A percentile compares a stretch with the other conserved stretches of the same genome.
Evolutionary conservation across 2,329 filamentous ascomycete genomes (phyloP).

Genomic region (Microsporum canis): DNA sequence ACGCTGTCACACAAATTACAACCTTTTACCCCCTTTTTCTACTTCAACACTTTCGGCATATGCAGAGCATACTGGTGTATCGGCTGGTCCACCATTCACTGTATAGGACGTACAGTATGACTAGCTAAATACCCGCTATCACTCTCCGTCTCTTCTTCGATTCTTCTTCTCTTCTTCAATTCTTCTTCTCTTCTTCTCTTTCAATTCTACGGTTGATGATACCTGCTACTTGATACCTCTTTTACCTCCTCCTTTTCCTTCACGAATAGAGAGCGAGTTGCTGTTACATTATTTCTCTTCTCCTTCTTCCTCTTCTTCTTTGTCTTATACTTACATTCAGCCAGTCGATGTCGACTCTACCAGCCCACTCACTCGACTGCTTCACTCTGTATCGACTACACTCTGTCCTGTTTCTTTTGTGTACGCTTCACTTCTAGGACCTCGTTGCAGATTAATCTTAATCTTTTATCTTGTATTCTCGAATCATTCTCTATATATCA

Average conservation of each 20-base stretch:
- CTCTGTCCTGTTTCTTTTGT: not conserved
- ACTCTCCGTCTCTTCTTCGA: not conserved
- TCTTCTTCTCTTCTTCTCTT: not conserved
- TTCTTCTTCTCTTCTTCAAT: not conserved
- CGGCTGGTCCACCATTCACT: not conserved
- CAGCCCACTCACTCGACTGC: not conserved
- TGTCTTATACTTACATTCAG: not conserved
- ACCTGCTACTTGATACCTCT: not conserved
- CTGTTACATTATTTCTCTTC: not conserved
- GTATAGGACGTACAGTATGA: not conserved
- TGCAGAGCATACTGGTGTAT: not conserved
- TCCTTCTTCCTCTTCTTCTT: not conserved
- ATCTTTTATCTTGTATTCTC: not conserved
- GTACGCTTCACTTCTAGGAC: not conserved
- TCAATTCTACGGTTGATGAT: not conserved
- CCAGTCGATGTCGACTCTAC: not conserved
- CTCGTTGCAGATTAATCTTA: constrained; percentile 2
- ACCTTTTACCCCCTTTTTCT: not conserved
- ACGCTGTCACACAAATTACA: not conserved
- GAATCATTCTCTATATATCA: no score
- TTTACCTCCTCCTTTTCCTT: not conserved
- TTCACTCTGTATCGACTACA: not conserved
- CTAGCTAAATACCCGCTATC: no score
- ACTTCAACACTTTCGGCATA: not conserved
- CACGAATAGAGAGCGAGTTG: not conserved